These are phyloP conservation scores for Yamadazyma ubonensis DNA, from an alignment of 805 yeast species.

Conservation along the genomic window DNA sequence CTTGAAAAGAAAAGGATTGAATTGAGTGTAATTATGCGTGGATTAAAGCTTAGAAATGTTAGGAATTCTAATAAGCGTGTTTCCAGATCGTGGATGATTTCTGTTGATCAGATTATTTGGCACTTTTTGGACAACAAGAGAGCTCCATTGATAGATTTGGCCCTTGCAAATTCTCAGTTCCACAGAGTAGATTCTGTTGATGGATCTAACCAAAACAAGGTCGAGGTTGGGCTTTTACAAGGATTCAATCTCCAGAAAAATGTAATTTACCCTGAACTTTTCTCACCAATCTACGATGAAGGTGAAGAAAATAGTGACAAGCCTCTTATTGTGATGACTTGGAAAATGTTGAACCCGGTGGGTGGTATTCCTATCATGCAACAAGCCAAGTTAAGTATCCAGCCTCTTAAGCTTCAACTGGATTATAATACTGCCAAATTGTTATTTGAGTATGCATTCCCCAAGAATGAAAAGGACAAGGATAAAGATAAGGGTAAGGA, in stretches of 20 bases:
- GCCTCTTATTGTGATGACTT: constrained; percentile 34
- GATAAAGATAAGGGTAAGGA: not conserved
- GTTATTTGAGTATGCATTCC: constrained; percentile 70
- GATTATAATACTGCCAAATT: constrained; percentile 69
- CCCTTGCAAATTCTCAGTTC: constrained; percentile 60
- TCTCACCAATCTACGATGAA: constrained; percentile 46
- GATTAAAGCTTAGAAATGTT: constrained; percentile 23
- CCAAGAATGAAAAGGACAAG: constrained; percentile 36
- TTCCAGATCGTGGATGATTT: constrained; percentile 25
- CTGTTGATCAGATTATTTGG: constrained; percentile 66
- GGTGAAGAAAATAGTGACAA: constrained; percentile 14
- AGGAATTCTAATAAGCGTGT: constrained; percentile 21
- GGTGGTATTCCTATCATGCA: constrained; percentile 89
- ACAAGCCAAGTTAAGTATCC: constrained; percentile 54
- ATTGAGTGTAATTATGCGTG: constrained; percentile 34
- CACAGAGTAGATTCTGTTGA: constrained; percentile 60
- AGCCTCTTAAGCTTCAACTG: constrained; percentile 68
- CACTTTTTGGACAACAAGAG: constrained; percentile 64
- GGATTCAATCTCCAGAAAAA: constrained; percentile 61
- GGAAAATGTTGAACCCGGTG: constrained; percentile 84
- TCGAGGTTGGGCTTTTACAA: constrained; percentile 61
- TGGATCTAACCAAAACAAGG: constrained; percentile 63
- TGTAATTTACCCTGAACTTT: constrained; percentile 67
- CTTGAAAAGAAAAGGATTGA: constrained; percentile 33
- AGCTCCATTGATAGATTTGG: constrained; percentile 67